Conservation (phyloP, 1,139 yeast genomes). For the Saccharomyces hybrid region DNA sequence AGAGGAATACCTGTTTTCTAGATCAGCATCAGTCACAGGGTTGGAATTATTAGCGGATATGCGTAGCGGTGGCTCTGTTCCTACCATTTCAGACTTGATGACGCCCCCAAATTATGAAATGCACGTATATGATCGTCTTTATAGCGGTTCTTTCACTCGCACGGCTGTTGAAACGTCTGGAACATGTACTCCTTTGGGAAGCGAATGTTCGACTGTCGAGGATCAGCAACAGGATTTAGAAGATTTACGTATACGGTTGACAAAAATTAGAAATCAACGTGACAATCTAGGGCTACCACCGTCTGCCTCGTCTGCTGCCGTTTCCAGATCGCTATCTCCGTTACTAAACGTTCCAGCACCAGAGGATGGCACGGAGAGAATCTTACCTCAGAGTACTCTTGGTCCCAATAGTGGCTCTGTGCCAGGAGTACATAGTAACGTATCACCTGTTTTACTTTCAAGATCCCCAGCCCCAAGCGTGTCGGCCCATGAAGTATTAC, state of each 20-base stretch:
- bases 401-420: not conserved
- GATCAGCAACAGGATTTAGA: not conserved
- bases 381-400: not conserved
- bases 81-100: slow-evolving; percentile 28
- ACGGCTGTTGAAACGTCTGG: not conserved
- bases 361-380: not conserved
- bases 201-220: not conserved
- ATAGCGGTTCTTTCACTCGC: slow-evolving; percentile 47
- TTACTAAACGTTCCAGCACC: not conserved
- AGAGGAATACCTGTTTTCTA: slow-evolving; percentile 31
- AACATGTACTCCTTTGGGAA: not conserved
- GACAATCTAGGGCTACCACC: not conserved
- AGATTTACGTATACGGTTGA: not conserved
- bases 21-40: slow-evolving; percentile 27
- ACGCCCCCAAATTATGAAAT: slow-evolving; percentile 90
- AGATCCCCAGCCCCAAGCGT: not conserved
- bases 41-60: slow-evolving; percentile 4
- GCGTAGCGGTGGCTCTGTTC: slow-evolving; percentile 10
- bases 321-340: not conserved
- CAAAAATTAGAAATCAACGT: not conserved
- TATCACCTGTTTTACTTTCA: not conserved
- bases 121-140: slow-evolving; percentile 77
- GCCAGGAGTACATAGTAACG: not conserved
- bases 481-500: not conserved
- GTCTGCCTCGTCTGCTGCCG: not conserved